These are phyloP conservation scores for Erodium texanum DNA, from an alignment of 441 rosid species.

Conservation along the genomic window DNA sequence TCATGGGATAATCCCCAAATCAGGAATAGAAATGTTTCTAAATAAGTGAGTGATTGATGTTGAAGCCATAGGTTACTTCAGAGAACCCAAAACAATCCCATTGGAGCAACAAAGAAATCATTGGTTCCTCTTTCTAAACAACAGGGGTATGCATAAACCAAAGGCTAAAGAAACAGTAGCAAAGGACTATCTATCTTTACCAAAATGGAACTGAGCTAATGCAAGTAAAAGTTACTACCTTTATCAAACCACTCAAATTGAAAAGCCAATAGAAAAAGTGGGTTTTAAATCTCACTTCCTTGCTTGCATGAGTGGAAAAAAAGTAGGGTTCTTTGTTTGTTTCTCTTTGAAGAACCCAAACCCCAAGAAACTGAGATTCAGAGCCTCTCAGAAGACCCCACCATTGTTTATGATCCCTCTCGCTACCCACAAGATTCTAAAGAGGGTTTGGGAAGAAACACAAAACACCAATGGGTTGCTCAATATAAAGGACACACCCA, in stretches of 20 bases:
- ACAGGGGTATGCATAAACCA: constrained; percentile 17
- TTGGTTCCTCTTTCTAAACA: no score
- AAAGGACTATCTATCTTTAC: constrained; percentile 19
- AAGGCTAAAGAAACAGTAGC: constrained; percentile 25
- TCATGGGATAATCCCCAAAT: constrained; percentile 19
- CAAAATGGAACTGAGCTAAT: constrained; percentile 21
- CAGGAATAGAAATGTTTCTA: constrained; percentile 18
- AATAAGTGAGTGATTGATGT: constrained; percentile 21
- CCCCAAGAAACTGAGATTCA: constrained; percentile 53
- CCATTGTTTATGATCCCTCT: constrained; percentile 20
- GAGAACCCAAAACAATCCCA: no score
- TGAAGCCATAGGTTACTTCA: constrained; percentile 18
- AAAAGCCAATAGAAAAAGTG: constrained; percentile 17
- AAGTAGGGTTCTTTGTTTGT: constrained; percentile 23
- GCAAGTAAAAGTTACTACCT: constrained; percentile 17
- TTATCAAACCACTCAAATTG: constrained; percentile 15
- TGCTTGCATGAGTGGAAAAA: constrained; percentile 29
- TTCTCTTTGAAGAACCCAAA: constrained; percentile 31
- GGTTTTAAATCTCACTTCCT: constrained; percentile 17
- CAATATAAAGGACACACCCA: constrained; percentile 20
- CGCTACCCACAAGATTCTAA: constrained; percentile 24
- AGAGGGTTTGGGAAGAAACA: constrained; percentile 7
- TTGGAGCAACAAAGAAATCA: no score
- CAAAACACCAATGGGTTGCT: constrained; percentile 25
- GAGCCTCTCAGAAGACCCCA: constrained; percentile 25